phyloP scores from a whole-genome alignment of 306 rosid species.

The Begonia loranthoides region DNA sequence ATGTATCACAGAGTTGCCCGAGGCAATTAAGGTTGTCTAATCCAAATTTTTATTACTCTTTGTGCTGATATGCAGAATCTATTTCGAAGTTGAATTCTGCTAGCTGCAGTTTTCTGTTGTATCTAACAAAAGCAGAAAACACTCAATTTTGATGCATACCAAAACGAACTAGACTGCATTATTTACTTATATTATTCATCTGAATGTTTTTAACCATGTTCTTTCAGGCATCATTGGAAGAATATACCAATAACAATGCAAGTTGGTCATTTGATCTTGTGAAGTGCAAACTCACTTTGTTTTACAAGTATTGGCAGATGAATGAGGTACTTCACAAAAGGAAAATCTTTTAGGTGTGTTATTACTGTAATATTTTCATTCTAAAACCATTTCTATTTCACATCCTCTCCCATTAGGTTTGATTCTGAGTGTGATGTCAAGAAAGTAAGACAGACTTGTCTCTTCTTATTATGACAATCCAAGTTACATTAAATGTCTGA shows the following conservation, averaged over 20 bases:
- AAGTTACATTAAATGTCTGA: too few relatives aligned
- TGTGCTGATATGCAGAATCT: conserved; percentile 15
- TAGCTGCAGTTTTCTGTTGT: not conserved
- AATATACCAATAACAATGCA: conserved; percentile 22
- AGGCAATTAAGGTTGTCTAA: conserved; percentile 74
- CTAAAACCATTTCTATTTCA: not conserved
- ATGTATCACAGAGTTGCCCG: conserved; percentile 45
- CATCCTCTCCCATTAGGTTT: too few relatives aligned
- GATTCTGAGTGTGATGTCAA: too few relatives aligned
- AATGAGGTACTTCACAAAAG: conserved; percentile 57
- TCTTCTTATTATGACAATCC: too few relatives aligned
- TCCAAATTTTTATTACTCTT: conserved; percentile 20
- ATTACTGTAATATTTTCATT: conserved; percentile 1
- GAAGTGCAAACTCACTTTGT: conserved; percentile 75
- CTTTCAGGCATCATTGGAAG: conserved; percentile 50
- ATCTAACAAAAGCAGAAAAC: not conserved
- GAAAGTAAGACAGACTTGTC: too few relatives aligned
- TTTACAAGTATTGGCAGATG: conserved; percentile 86
- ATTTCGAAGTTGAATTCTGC: conserved; percentile 5
- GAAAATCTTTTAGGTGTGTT: conserved; percentile 9
- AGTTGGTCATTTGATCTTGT: conserved; percentile 55
- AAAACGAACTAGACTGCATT: too few relatives aligned
- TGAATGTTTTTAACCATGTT: too few relatives aligned
- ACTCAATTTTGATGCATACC: too few relatives aligned
- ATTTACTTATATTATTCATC: too few relatives aligned